Base-by-base conservation (phyloP, 2,329 filamentous ascomycete genomes). In the Diaporthe vexans region DNA sequence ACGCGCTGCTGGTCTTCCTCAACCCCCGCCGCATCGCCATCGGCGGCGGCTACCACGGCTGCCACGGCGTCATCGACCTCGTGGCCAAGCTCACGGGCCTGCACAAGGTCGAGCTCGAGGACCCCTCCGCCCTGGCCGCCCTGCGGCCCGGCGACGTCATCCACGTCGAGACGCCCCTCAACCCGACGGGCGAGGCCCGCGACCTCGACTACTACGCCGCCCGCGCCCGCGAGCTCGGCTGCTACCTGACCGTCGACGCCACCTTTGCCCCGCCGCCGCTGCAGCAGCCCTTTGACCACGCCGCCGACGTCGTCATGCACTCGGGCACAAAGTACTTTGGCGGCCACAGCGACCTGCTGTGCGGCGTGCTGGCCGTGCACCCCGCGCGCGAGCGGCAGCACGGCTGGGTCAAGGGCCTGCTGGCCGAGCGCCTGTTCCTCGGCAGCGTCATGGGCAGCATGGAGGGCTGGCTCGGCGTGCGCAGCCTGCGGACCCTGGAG, bases 301-400 rank as follows among this genome's bases (percentile, higher is more conserved):
- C 95, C 61, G 95, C 93, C 37, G 96, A 98, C 83, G 84, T 95
- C 0, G 90, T 98, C 46, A 94, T 98, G 94, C 97, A 99, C 84
- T 93, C 90, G 69, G 97, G 95, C 4, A 98, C 95, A 24, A 99
- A 98, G 87, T 99, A 98, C 84, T 91, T 99, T 78, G 97, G 97
- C 26, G 97, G 97, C 0, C 97, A 99, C 85, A 96, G 93, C 77
- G 97, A 99, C 84, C 89, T 98, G 88, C 90, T 98, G 8, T 97
- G 94, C 81, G 97, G 97, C 29, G 93, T 97, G 24, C 85, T 99
- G 37, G 90, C 91, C 0, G 89, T 95, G 8, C 86, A 89, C 68
- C 88, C 89, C 21, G 82, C 82, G 51, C 83, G 83, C 52, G 78
- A 76, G 10, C 67, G 33, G 54, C 43, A 54, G 9, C 79, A 87